These are phyloP conservation scores for Rhododendron kiyosumense DNA, from an alignment of 148 eudicot genomes.

Conservation along the genomic window DNA sequence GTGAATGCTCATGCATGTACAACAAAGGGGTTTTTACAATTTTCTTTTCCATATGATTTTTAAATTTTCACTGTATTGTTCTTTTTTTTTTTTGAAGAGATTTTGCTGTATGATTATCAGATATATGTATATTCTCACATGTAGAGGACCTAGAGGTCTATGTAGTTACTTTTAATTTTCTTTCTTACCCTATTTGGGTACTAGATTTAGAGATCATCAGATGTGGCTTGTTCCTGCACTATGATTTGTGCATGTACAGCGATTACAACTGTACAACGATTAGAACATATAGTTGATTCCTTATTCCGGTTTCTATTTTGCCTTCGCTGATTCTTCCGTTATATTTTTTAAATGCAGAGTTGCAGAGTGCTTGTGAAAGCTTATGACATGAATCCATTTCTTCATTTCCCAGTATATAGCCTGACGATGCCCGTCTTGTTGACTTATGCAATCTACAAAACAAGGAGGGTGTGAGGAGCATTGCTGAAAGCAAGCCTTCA, in stretches of 20 bases:
- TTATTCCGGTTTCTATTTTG: background rate
- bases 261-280: background rate
- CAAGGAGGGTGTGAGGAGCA: constrained; percentile 32
- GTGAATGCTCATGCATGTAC: background rate
- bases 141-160: background rate
- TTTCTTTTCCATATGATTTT: background rate
- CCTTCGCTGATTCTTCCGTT: background rate
- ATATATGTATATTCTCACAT: background rate
- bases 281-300: background rate
- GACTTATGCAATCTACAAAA: constrained; percentile 58
- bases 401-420: constrained; percentile 73
- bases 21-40: background rate
- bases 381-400: constrained; percentile 75
- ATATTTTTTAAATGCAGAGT: constrained; percentile 39
- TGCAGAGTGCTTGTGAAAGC: constrained; percentile 70
- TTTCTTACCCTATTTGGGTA: background rate
- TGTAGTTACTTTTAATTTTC: background rate
- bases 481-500: constrained; percentile 4
- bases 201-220: background rate
- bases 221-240: background rate
- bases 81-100: background rate
- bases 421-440: constrained; percentile 61
- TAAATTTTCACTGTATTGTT: background rate
- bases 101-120: background rate
- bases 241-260: background rate